Base-by-base conservation (phyloP, 2,329 filamentous ascomycete species). In the Alternaria sp. region DNA sequence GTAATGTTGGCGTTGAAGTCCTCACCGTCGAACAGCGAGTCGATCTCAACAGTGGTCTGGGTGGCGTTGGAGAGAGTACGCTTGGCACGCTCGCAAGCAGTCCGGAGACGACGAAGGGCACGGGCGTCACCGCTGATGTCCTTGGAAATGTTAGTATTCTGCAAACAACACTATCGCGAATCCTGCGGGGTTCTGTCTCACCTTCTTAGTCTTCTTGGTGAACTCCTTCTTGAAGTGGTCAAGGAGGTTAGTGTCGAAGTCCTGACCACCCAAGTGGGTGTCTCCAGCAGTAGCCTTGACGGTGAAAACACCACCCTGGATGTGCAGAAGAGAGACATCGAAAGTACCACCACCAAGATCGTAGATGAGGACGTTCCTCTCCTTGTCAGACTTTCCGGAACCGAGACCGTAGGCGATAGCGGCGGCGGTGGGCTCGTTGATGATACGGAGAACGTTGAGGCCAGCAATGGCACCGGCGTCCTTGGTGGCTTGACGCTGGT, bases 341-440 rank as follows among this genome's bases (percentile, higher is more conserved):
- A 99, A 99, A 82, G 95, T 99, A 89, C 95, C 95, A 89, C 95
- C 95, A 89, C 95, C 95, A 68, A 99, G 90, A 90, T 99, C 95
- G 87, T 98, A 99, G 86, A 99, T 98, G 73, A 99, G 89, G 78
- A 99, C 94, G 81, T 98, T 97, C 79, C 95, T 93, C 89, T 98
- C 95, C 88, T 97, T 97, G 82, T 92, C 92, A 56, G 92, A 92
- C 88, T 97, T 97, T 85, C 93, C 93, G 73, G 92, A 87, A 79
- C 94, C 94, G 65, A 99, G 92, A 88, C 95, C 95, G 83, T 99
- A 99, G 76, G 95, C 95, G 77, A 98, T 98, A 75, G 95, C 95
- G 66, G 95, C 95, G 73, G 95, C 95, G 68, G 95, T 99, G 64
- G 95, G 95, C 87, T 99, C 95, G 89, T 99, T 99, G 86, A 99